phyloP scores from a whole-genome alignment of 768 basidiomycete species.

The Amanita inopinata region DNA sequence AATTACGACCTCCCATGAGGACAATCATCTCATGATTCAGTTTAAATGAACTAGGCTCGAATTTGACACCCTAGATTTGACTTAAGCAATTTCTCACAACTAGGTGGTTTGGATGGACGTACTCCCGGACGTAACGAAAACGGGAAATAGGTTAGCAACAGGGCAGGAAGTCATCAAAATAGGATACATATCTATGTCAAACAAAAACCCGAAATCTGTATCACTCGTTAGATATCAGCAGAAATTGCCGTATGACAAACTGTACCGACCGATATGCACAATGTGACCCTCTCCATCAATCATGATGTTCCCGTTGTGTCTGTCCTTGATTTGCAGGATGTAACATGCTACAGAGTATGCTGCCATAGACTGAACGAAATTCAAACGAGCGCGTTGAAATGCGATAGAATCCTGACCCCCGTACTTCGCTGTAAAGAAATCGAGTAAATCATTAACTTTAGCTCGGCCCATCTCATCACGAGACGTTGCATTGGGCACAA shows the following conservation, averaged over 20 bases:
- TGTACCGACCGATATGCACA: constrained; percentile 75
- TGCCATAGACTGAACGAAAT: constrained; percentile 99
- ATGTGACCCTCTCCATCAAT: constrained; percentile 97
- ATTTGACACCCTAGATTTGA: constrained; percentile 79
- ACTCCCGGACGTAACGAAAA: constrained; percentile 60
- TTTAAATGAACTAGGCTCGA: constrained; percentile 97
- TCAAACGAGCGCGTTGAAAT: constrained; percentile 88
- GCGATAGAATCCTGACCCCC: constrained; percentile 81
- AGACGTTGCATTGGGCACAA: constrained; percentile 95
- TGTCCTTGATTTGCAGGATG: constrained; percentile 95
- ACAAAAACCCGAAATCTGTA: constrained; percentile 91
- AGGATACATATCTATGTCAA: constrained; percentile 89
- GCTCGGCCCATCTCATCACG: constrained; percentile 99
- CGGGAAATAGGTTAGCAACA: constrained; percentile 16
- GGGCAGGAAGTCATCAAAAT: constrained; percentile 6
- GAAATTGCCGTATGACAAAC: not conserved
- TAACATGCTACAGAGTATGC: constrained; percentile 98
- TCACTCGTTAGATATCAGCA: constrained; percentile 4
- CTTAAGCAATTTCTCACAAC: constrained; percentile 1
- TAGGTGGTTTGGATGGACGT: constrained; percentile 13
- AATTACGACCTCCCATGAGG: constrained; percentile 92
- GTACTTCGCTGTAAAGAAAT: constrained; percentile 91
- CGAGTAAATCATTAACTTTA: constrained; percentile 92
- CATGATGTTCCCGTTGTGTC: constrained; percentile 99
- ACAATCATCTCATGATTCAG: constrained; percentile 98